phyloP scores from a whole-genome alignment of 805 yeast genomes.

The Naumovozyma castellii region DNA sequence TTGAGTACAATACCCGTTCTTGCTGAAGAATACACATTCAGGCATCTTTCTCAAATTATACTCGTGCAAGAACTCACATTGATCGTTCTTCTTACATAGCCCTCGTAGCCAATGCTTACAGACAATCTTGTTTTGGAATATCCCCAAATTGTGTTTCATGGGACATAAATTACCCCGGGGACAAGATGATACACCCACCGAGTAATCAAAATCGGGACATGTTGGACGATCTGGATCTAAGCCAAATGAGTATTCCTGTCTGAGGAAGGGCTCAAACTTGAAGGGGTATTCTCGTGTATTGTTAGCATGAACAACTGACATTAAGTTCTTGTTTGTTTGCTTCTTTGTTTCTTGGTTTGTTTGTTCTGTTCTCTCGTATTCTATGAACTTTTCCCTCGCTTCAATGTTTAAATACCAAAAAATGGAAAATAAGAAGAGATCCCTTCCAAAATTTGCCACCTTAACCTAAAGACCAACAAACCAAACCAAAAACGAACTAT shows the following conservation, averaged over 20 bases:
- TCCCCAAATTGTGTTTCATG: conserved; percentile 68
- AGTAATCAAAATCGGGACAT: conserved; percentile 41
- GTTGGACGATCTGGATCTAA: conserved; percentile 84
- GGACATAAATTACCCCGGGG: conserved; percentile 83
- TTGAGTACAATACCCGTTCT: conserved; percentile 79
- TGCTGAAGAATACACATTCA: conserved; percentile 80
- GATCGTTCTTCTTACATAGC: conserved; percentile 89
- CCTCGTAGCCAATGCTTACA: conserved; percentile 99
- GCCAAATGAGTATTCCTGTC: conserved; percentile 72
- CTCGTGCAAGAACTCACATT: conserved; percentile 93
- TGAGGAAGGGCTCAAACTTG: conserved; percentile 75
- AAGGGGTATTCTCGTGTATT: conserved; percentile 35
- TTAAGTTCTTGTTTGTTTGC: conserved; percentile 2
- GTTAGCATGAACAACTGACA: conserved; percentile 35
- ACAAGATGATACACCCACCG: conserved; percentile 49
- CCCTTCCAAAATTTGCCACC: conserved; percentile 2
- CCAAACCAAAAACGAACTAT: neutral
- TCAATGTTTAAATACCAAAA: neutral
- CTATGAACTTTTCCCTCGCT: neutral
- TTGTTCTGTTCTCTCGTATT: neutral
- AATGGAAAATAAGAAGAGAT: neutral
- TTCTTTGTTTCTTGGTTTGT: neutral
- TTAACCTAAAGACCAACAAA: neutral
- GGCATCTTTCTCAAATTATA: conserved; percentile 93
- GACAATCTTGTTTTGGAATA: conserved; percentile 67